These are phyloP conservation scores for Gossypium lobatum DNA, from an alignment of 441 rosid genomes.

Conservation along the genomic window DNA sequence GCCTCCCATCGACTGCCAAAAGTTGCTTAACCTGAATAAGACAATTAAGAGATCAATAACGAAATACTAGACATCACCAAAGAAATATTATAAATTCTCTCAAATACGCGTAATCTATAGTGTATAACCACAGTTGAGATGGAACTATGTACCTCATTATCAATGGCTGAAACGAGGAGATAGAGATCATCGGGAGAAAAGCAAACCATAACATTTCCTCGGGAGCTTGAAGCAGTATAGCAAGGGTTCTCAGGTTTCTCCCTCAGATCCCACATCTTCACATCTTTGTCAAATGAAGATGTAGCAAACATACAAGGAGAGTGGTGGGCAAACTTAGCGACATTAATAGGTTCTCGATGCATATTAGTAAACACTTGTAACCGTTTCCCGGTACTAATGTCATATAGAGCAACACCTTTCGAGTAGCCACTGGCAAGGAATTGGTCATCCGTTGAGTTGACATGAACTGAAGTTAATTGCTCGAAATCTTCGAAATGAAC, in stretches of 20 bases:
- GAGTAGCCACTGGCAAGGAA: constrained; percentile 44
- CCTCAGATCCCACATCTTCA: constrained; percentile 53
- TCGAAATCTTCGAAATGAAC: constrained; percentile 34
- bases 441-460: constrained; percentile 39
- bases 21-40: constrained; percentile 46
- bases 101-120: neutral
- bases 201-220: constrained; percentile 52
- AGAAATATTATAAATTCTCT: neutral
- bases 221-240: constrained; percentile 36
- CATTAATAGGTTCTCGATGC: constrained; percentile 46
- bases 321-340: constrained; percentile 40
- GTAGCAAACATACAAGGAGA: constrained; percentile 42
- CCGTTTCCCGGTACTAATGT: constrained; percentile 30
- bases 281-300: constrained; percentile 38
- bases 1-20: constrained; percentile 46
- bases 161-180: constrained; percentile 41
- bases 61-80: neutral
- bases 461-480: constrained; percentile 41
- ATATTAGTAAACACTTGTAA: constrained; percentile 30
- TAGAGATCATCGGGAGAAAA: constrained; percentile 46
- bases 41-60: neutral
- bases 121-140: neutral
- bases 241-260: constrained; percentile 33
- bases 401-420: constrained; percentile 35
- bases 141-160: constrained; percentile 33